Percentiles rank a stretch among this genome's conserved stretches.
phyloP scores from a whole-genome alignment of 2,329 filamentous ascomycete genomes.

The Arthrobotrys megalospora region DNA sequence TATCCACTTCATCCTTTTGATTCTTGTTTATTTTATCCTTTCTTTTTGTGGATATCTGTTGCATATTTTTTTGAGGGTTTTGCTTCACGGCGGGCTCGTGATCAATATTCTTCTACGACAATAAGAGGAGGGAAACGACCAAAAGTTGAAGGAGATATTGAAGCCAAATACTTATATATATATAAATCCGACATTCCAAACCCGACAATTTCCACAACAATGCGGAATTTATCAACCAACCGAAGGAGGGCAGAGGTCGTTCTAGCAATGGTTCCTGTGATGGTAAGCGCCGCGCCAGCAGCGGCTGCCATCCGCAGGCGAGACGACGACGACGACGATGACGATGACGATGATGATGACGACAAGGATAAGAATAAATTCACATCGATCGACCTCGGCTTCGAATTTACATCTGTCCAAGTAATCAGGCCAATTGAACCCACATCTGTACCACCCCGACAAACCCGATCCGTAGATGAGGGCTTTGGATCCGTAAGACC shows the following conservation, averaged over 20 bases:
- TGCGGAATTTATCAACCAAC: slow-evolving; percentile 33
- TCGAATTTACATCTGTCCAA: slow-evolving; percentile 37
- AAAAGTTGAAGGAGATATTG: background rate
- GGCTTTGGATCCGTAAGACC: slow-evolving; percentile 33
- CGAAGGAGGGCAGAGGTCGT: slow-evolving; percentile 18
- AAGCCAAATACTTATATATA: background rate
- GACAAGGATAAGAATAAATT: slow-evolving; percentile 1
- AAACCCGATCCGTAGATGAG: background rate
- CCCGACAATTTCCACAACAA: slow-evolving; percentile 13
- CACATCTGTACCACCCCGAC: slow-evolving; percentile 7
- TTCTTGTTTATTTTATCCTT: background rate
- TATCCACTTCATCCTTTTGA: background rate
- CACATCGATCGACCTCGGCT: slow-evolving; percentile 37
- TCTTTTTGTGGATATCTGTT: background rate
- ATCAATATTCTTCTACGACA: slow-evolving; percentile 22
- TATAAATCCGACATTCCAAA: slow-evolving; percentile 7
- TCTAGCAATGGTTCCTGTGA: slow-evolving; percentile 29
- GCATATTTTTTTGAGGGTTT: background rate
- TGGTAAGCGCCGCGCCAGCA: slow-evolving; percentile 38
- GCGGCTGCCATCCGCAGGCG: slow-evolving; percentile 24
- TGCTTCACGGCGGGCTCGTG: slow-evolving; percentile 58
- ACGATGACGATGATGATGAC: slow-evolving; percentile 18
- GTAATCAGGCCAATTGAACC: background rate
- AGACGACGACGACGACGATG: slow-evolving; percentile 30
- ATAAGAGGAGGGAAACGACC: slow-evolving; percentile 9